These are phyloP conservation scores for Tuber microsphaerosporum DNA, from an alignment of 495 filamentous ascomycete species.

Conservation along the genomic window DNA sequence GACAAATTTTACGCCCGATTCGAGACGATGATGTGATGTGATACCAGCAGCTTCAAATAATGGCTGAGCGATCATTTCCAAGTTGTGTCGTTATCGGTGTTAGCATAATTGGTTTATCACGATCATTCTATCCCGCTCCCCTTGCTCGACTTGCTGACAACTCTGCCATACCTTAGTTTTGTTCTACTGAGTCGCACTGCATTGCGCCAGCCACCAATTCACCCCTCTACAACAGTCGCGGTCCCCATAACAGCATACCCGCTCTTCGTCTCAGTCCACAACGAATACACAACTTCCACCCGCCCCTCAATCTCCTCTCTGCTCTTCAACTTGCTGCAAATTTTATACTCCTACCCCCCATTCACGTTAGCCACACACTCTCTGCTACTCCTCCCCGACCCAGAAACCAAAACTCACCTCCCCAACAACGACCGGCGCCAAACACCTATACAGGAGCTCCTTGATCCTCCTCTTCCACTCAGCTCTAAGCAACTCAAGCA, in stretches of 20 bases:
- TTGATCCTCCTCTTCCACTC: slow-evolving; percentile 41
- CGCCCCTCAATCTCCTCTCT: neutral
- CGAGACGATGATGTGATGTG: neutral
- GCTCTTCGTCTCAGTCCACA: slow-evolving; percentile 40
- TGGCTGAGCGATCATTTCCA: neutral
- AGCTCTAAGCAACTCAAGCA: slow-evolving; percentile 57
- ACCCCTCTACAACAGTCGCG: slow-evolving; percentile 33
- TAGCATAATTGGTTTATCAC: neutral
- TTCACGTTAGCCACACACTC: neutral
- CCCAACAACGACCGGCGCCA: slow-evolving; percentile 71
- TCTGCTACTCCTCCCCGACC: slow-evolving; percentile 40
- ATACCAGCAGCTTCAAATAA: neutral
- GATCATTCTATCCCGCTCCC: neutral
- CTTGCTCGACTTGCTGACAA: neutral
- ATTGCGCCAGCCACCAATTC: neutral
- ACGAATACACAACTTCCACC: slow-evolving; percentile 31
- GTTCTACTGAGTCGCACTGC: neutral
- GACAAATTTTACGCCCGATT: neutral
- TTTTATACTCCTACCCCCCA: slow-evolving; percentile 30
- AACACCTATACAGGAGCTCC: slow-evolving; percentile 67
- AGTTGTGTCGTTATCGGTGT: neutral
- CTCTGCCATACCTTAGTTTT: neutral
- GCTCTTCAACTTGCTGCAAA: slow-evolving; percentile 34
- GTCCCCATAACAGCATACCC: slow-evolving; percentile 39
- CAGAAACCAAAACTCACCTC: slow-evolving; percentile 45